Conservation (phyloP, 78 protist genomes). For the Protostelium mycophagum region DNA sequence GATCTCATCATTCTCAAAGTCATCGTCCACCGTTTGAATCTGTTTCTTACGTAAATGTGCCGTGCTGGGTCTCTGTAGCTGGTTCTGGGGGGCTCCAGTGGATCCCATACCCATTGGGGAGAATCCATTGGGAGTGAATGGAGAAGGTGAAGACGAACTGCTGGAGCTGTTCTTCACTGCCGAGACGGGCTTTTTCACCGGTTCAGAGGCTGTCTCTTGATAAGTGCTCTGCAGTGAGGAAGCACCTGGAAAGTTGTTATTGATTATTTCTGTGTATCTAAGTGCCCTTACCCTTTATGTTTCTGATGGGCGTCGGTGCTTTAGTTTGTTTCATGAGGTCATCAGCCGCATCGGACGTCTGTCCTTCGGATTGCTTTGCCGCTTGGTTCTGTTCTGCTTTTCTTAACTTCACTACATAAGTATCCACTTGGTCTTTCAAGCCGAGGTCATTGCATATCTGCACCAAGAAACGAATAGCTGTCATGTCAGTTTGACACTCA, state of each 20-base stretch:
- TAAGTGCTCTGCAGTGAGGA: not conserved
- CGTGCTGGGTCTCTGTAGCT: not conserved
- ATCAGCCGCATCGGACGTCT: not conserved
- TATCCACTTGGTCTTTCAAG: constrained; percentile 1
- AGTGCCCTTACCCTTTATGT: not conserved
- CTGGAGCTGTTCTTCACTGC: too few relatives aligned
- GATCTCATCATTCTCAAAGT: not conserved
- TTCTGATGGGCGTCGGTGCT: not conserved
- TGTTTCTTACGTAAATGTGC: not conserved
- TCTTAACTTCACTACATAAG: not conserved
- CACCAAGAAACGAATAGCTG: not conserved
- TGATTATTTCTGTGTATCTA: too few relatives aligned
- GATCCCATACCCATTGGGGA: not conserved
- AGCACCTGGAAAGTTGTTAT: not conserved
- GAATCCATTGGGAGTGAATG: not conserved
- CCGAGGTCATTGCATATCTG: constrained; percentile 1
- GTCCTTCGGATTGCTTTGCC: not conserved
- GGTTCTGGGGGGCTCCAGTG: not conserved
- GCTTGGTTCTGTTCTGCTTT: constrained; percentile 4
- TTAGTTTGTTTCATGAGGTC: not conserved
- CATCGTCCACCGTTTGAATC: not conserved
- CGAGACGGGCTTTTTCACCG: too few relatives aligned
- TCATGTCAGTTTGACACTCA: not conserved
- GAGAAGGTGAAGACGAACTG: not conserved
- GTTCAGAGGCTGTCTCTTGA: not conserved